Percentiles rank a stretch among this genome's conserved stretches.
phyloP scores from a whole-genome alignment of 2,329 filamentous ascomycete species.

The Exophiala oligosperma region DNA sequence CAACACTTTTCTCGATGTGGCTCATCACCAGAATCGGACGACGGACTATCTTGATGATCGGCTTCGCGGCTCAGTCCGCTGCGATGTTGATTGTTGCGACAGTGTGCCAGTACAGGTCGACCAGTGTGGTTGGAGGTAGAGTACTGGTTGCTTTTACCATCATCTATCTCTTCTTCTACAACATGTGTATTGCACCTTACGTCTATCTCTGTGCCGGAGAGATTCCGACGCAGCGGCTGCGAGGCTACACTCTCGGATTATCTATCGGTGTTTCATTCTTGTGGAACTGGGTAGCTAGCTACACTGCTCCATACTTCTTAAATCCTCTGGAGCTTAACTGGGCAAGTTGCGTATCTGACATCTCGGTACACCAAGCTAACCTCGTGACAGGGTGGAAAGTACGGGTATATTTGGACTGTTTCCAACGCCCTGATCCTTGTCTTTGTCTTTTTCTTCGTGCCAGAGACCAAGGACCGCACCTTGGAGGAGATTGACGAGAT shows the following conservation, averaged over 20 bases:
- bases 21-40: conserved; percentile 50
- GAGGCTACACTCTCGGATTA: conserved; percentile 57
- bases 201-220: conserved; percentile 59
- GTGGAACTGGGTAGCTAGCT: conserved; percentile 57
- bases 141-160: conserved; percentile 37
- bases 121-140: conserved; percentile 42
- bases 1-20: conserved; percentile 50
- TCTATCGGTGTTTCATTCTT: conserved; percentile 56
- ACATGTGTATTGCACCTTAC: conserved; percentile 49
- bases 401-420: conserved; percentile 27
- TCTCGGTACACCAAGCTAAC: too few species aligned
- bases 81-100: conserved; percentile 11
- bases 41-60: conserved; percentile 44
- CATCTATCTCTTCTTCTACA: conserved; percentile 39
- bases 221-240: conserved; percentile 56
- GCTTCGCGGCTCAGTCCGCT: conserved; percentile 33
- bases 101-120: conserved; percentile 18
- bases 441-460: conserved; percentile 30
- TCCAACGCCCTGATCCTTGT: conserved; percentile 2
- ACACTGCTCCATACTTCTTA: conserved; percentile 61
- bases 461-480: conserved; percentile 33
- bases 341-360: conserved; percentile 32
- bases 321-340: conserved; percentile 55
- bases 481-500: conserved; percentile 35
- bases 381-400: conserved; percentile 20